Evolutionary conservation across 2,329 filamentous ascomycete genomes (phyloP).

Genomic region (Diplodia sapinea): DNA sequence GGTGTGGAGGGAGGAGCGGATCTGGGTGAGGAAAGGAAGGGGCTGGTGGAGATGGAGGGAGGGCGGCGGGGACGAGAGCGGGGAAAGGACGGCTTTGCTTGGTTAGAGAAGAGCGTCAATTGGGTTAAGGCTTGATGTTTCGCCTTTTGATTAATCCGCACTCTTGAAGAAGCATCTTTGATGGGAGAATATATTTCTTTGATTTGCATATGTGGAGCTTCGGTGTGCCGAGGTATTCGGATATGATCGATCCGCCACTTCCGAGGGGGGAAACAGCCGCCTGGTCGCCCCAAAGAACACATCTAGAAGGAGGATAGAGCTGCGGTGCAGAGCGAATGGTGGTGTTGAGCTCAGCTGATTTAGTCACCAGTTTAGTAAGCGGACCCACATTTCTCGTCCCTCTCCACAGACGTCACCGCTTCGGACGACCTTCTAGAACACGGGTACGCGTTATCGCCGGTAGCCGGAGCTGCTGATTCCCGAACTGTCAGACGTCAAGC

Average conservation of each 20-base stretch:
- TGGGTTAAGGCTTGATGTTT: not conserved
- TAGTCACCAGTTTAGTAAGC: not conserved
- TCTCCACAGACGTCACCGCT: constrained; percentile 18
- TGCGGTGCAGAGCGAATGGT: not conserved
- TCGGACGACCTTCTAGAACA: not conserved
- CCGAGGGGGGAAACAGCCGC: not conserved
- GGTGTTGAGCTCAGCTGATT: constrained; percentile 11
- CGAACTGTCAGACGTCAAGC: not conserved
- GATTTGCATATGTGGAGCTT: not conserved
- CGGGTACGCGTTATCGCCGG: not conserved
- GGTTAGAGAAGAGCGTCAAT: not conserved
- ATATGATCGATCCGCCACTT: not conserved
- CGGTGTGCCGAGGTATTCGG: not conserved
- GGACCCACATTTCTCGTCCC: constrained; percentile 11
- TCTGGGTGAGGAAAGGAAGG: constrained; percentile 35
- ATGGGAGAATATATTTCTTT: no score
- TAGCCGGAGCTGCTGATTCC: not conserved
- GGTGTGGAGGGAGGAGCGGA: constrained; percentile 8
- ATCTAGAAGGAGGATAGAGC: not conserved
- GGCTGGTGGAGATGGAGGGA: constrained; percentile 39
- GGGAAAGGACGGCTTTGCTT: constrained; percentile 38
- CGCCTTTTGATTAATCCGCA: not conserved
- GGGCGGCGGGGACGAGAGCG: constrained; percentile 36
- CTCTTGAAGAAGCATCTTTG: not conserved
- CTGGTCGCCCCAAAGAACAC: not conserved